These are phyloP conservation scores for Cercospora janseana DNA, from an alignment of 2,329 filamentous ascomycete genomes.

Conservation along the genomic window DNA sequence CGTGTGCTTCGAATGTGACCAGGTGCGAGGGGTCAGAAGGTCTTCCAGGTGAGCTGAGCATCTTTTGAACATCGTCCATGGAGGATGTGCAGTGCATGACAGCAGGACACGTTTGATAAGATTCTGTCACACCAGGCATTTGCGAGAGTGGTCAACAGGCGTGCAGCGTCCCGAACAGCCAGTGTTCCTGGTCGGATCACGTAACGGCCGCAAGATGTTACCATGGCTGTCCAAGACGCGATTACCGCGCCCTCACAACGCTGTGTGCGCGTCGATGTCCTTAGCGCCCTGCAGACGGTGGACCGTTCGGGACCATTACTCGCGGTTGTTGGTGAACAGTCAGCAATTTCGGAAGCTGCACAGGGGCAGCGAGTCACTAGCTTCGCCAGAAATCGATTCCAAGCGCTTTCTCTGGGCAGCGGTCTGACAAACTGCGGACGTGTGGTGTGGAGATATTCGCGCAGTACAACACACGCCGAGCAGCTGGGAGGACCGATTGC, in stretches of 20 bases:
- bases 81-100: neutral
- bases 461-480: no score
- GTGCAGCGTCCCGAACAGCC: slow-evolving; percentile 1
- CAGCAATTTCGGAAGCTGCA: slow-evolving; percentile 2
- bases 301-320: slow-evolving; percentile 3
- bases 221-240: neutral
- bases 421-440: slow-evolving; percentile 1
- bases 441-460: no score
- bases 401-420: neutral
- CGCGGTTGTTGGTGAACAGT: neutral
- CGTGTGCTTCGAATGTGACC: no score
- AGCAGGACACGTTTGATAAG: slow-evolving; percentile 5
- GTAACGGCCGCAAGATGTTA: neutral
- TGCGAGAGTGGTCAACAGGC: neutral
- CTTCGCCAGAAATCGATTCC: no score
- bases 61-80: no score
- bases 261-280: neutral
- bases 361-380: neutral
- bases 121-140: slow-evolving; percentile 13
- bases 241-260: neutral
- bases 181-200: neutral
- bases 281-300: neutral
- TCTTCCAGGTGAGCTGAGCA: no score
- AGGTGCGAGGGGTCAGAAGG: no score
- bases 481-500: neutral